phyloP scores from a whole-genome alignment of 768 basidiomycete genomes.

The Russula brevipes region DNA sequence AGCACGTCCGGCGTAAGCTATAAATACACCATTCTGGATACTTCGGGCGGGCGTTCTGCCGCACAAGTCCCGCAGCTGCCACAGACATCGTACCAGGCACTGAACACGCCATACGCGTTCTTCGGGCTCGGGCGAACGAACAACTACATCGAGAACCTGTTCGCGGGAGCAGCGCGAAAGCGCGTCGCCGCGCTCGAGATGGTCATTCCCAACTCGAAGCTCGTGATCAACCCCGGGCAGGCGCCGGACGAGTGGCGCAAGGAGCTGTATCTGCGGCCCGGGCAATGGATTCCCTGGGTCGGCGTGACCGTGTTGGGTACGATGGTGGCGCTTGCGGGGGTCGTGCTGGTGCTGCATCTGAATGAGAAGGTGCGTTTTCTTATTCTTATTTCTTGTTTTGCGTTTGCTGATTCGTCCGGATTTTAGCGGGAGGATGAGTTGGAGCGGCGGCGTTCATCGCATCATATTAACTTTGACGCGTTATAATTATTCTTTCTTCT shows the following conservation, averaged over 20 bases:
- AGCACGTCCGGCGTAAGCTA: constrained; percentile 93
- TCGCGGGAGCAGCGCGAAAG: constrained; percentile 83
- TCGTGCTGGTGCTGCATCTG: constrained; percentile 82
- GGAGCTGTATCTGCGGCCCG: constrained; percentile 89
- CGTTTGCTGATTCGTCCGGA: neutral
- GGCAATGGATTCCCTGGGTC: constrained; percentile 98
- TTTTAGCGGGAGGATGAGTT: constrained; percentile 86
- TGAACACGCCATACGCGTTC: constrained; percentile 90
- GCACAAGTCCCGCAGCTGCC: constrained; percentile 94
- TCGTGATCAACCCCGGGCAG: constrained; percentile 83
- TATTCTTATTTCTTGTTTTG: neutral
- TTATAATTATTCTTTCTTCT: constrained; percentile 42
- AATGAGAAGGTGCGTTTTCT: constrained; percentile 78
- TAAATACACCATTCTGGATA: constrained; percentile 96
- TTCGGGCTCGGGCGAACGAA: constrained; percentile 97
- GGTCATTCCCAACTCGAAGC: constrained; percentile 94
- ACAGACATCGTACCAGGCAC: constrained; percentile 86
- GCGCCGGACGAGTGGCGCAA: constrained; percentile 68
- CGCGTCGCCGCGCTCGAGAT: constrained; percentile 94
- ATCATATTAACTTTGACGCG: constrained; percentile 97
- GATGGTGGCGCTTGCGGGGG: constrained; percentile 66
- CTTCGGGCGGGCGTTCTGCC: constrained; percentile 79
- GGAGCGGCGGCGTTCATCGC: constrained; percentile 81
- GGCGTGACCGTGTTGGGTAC: constrained; percentile 78
- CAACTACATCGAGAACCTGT: constrained; percentile 98